phyloP scores from a whole-genome alignment of 768 basidiomycete genomes.

The Galerina marginata region DNA sequence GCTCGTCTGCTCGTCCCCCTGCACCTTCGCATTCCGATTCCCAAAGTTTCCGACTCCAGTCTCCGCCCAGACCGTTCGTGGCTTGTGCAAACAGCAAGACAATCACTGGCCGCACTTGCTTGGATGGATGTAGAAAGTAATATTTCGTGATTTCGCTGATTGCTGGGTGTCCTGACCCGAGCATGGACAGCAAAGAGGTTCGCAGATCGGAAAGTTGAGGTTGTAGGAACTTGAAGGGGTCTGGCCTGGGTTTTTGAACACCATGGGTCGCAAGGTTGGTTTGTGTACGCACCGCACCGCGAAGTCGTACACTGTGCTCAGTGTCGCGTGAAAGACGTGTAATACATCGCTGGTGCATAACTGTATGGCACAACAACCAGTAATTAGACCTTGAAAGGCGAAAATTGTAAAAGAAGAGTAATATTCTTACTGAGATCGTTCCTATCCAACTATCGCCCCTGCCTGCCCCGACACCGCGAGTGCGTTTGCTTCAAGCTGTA shows the following conservation, averaged over 20 bases:
- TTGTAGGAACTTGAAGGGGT: slow-evolving; percentile 73
- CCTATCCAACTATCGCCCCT: neutral
- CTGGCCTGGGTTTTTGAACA: slow-evolving; percentile 35
- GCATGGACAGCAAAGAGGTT: slow-evolving; percentile 68
- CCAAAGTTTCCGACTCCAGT: slow-evolving; percentile 63
- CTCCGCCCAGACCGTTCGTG: slow-evolving; percentile 82
- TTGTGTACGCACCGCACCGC: slow-evolving; percentile 1
- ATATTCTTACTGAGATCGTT: neutral
- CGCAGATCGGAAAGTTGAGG: slow-evolving; percentile 73
- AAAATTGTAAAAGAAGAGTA: neutral
- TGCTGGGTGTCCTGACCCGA: slow-evolving; percentile 84
- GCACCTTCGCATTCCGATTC: slow-evolving; percentile 50
- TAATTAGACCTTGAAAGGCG: neutral
- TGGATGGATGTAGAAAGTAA: slow-evolving; percentile 90
- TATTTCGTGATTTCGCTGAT: slow-evolving; percentile 88
- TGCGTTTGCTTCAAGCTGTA: neutral
- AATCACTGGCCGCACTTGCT: slow-evolving; percentile 88
- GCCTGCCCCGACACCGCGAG: slow-evolving; percentile 4
- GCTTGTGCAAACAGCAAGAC: slow-evolving; percentile 87
- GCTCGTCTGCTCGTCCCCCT: slow-evolving; percentile 55
- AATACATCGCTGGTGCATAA: slow-evolving; percentile 12
- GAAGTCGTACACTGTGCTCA: slow-evolving; percentile 9
- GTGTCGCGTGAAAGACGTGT: neutral
- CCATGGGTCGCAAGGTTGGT: neutral
- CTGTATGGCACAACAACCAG: neutral